phyloP scores from a whole-genome alignment of 2,329 filamentous ascomycete genomes.

The Fusarium denticulatum region DNA sequence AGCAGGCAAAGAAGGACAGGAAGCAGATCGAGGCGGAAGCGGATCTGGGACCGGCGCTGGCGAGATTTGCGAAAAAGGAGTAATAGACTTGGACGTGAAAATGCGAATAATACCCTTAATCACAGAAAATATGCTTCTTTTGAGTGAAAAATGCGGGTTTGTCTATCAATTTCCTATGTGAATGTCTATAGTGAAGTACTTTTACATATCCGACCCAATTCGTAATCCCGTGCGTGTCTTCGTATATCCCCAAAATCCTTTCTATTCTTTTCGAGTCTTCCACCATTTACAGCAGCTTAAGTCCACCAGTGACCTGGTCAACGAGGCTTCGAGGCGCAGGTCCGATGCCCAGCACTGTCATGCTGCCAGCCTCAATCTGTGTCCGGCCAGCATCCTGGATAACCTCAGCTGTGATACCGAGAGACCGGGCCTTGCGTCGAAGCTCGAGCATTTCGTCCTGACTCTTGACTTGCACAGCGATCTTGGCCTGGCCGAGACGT shows the following conservation, averaged over 20 bases:
- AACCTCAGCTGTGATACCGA: conserved; percentile 88
- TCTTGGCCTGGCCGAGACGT: conserved; percentile 85
- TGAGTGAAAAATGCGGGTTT: neutral
- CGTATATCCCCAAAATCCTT: neutral
- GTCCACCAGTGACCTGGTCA: conserved; percentile 82
- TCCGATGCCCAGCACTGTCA: conserved; percentile 88
- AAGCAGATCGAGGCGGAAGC: conserved; percentile 71
- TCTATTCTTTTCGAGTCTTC: neutral
- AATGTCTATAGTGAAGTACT: conserved; percentile 25
- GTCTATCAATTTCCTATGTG: conserved; percentile 15
- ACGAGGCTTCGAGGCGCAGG: conserved; percentile 87
- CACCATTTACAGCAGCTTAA: conserved; percentile 78
- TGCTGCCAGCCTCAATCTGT: conserved; percentile 92
- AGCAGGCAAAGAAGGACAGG: conserved; percentile 72
- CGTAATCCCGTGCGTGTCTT: conserved; percentile 7
- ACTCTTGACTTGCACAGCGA: conserved; percentile 87
- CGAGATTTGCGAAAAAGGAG: conserved; percentile 82
- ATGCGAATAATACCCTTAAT: conserved; percentile 43
- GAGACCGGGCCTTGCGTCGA: conserved; percentile 80
- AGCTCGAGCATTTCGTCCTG: conserved; percentile 82
- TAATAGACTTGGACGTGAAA: conserved; percentile 42
- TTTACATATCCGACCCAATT: conserved; percentile 21
- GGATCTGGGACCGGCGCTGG: conserved; percentile 86
- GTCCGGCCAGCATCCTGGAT: conserved; percentile 97
- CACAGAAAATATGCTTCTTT: neutral